Percentiles rank a stretch among this genome's conserved stretches.
phyloP scores from a whole-genome alignment of 345 rosid species.

The Erucastrum elatum region DNA sequence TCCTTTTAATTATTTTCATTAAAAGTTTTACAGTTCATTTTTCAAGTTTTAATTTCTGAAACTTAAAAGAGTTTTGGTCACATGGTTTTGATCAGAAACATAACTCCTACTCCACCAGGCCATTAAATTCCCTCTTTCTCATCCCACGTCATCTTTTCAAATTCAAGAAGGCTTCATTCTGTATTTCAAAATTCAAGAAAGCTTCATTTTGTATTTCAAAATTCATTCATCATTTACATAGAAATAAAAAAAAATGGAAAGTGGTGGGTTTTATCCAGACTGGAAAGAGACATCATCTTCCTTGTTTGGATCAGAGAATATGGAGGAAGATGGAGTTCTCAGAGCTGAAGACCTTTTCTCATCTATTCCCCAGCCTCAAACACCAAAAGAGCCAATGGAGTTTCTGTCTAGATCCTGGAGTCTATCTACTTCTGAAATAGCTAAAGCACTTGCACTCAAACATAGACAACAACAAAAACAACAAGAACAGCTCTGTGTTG shows the following conservation, averaged over 20 bases:
- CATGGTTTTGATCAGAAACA: not conserved
- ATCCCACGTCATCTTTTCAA: not conserved
- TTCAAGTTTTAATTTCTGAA: not conserved
- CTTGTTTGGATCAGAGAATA: not conserved
- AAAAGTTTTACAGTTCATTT: not conserved
- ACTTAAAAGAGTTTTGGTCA: not conserved
- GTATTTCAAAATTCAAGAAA: too few relatives aligned
- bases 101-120: not conserved
- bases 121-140: not conserved
- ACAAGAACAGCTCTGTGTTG: not conserved
- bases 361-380: not conserved
- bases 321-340: not conserved
- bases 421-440: not conserved
- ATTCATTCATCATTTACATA: not conserved
- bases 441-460: not conserved
- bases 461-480: not conserved
- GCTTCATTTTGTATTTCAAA: not conserved
- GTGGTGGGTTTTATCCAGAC: not conserved
- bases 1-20: not conserved
- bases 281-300: not conserved
- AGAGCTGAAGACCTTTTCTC: not conserved
- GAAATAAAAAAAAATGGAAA: not conserved
- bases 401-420: not conserved
- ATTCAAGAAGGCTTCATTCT: too few relatives aligned
- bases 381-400: not conserved